Base-by-base conservation (phyloP, 1,284 basidiomycete genomes). In the Melampsora larici-populina region DNA sequence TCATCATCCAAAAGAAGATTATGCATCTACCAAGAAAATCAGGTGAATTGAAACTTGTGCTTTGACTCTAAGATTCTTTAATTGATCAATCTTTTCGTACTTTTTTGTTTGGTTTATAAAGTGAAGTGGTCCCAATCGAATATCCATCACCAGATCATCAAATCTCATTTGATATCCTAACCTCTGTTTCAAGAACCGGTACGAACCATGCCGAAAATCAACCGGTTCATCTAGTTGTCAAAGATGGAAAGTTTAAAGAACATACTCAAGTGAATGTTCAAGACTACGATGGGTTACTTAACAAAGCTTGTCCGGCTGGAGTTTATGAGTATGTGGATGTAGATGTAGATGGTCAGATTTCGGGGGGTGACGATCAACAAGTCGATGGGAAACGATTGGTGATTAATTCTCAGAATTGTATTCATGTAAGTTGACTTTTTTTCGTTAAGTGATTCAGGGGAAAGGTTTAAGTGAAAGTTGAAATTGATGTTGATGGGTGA, bases 121-220 rank as follows among this genome's bases (percentile, higher is more conserved):
- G 87, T 78, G 86, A 89, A 79, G 91, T 88, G 84, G 87, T 89
- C 83, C 92, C 92, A 0, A 97, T 98, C 82, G 88, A 90, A 5
- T 99, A 99, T 85, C 96, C 96, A 1, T 86, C 90, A 17, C 94
- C 92, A 64, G 90, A 97, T 83, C 90, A 95, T 11, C 92, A 94
- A 49, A 87, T 99, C 21, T 95, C 93, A 8, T 98, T 97, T 58
- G 96, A 99, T 84, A 87, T 99, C 80, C 87, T 99, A 82, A 98
- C 94, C 0, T 92, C 91, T 43, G 89, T 99, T 48, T 88, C 92
- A 7, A 87, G 97, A 69, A 98, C 96, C 2, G 93, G 93, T 1
- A 99, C 97, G 33, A 97, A 97, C 84, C 97, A 99, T 83, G 90
- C 92, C 21, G 96, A 99, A 84, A 94, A 97, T 84, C 94, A 98